phyloP scores from a whole-genome alignment of 2,329 filamentous ascomycete species.

The Exophiala calicioides region DNA sequence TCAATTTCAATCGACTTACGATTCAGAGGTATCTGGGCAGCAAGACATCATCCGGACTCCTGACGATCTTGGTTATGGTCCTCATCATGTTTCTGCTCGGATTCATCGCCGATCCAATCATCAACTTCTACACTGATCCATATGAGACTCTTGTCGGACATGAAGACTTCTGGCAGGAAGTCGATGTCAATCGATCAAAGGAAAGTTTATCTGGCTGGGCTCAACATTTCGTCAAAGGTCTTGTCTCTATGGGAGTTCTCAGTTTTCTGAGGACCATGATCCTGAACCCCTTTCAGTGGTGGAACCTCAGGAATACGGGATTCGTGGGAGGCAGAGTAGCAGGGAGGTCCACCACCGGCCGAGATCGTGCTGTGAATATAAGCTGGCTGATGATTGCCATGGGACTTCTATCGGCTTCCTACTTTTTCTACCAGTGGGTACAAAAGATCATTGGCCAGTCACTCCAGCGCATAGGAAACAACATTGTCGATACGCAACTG shows the following conservation, averaged over 20 bases:
- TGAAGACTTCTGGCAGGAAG: constrained; percentile 39
- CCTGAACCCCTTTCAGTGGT: constrained; percentile 72
- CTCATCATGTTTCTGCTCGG: constrained; percentile 77
- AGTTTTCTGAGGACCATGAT: constrained; percentile 80
- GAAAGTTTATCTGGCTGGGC: constrained; percentile 62
- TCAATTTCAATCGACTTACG: constrained; percentile 31
- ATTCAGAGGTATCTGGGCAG: constrained; percentile 58
- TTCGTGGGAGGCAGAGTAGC: constrained; percentile 39
- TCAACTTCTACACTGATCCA: constrained; percentile 84
- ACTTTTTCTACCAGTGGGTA: constrained; percentile 31
- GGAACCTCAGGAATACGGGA: constrained; percentile 67
- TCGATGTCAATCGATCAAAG: constrained; percentile 19
- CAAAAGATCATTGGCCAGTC: constrained; percentile 28
- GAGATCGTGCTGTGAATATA: constrained; percentile 75
- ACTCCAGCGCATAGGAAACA: constrained; percentile 31
- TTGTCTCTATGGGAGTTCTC: constrained; percentile 84
- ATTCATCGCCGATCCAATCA: constrained; percentile 88
- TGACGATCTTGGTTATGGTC: constrained; percentile 73
- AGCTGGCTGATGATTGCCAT: constrained; percentile 78
- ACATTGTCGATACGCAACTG: constrained; percentile 32
- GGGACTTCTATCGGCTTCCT: constrained; percentile 56
- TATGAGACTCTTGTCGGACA: constrained; percentile 55
- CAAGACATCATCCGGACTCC: constrained; percentile 63
- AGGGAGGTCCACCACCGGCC: constrained; percentile 55
- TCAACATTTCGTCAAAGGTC: constrained; percentile 83